These are phyloP conservation scores for Penicillium sp. DNA, from an alignment of 2,329 filamentous ascomycete species.

Conservation along the genomic window DNA sequence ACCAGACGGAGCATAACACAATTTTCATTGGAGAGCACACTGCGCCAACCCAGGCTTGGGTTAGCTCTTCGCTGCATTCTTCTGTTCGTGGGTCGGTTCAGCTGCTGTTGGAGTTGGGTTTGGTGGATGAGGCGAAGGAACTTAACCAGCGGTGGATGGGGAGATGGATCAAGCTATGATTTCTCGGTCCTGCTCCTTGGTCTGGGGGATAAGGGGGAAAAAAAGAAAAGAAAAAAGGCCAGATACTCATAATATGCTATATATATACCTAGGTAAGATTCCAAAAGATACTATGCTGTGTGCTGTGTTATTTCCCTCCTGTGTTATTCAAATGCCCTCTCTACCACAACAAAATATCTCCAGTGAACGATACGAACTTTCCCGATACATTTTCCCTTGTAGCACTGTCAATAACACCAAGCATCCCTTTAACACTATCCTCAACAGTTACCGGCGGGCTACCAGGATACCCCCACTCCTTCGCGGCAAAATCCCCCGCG, in stretches of 20 bases:
- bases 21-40: conserved; percentile 39
- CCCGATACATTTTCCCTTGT: conserved; percentile 32
- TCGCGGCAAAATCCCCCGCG: conserved; percentile 29
- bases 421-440: conserved; percentile 30
- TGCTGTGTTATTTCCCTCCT: not conserved
- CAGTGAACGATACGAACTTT: conserved; percentile 34
- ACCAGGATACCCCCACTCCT: conserved; percentile 29
- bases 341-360: conserved; percentile 24
- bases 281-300: not conserved
- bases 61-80: conserved; percentile 30
- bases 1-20: conserved; percentile 32
- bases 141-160: conserved; percentile 65
- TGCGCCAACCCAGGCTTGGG: conserved; percentile 35
- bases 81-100: conserved; percentile 30
- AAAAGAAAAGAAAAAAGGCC: too few species aligned
- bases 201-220: too few species aligned
- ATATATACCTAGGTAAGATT: too few species aligned
- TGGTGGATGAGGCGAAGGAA: conserved; percentile 67
- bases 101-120: conserved; percentile 51
- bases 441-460: conserved; percentile 30
- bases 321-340: not conserved
- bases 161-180: conserved; percentile 53
- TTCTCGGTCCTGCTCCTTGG: not conserved
- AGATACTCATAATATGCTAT: not conserved
- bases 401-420: conserved; percentile 38